Evolutionary conservation across 768 basidiomycete genomes (phyloP).

Genomic region (Amanita muscaria): DNA sequence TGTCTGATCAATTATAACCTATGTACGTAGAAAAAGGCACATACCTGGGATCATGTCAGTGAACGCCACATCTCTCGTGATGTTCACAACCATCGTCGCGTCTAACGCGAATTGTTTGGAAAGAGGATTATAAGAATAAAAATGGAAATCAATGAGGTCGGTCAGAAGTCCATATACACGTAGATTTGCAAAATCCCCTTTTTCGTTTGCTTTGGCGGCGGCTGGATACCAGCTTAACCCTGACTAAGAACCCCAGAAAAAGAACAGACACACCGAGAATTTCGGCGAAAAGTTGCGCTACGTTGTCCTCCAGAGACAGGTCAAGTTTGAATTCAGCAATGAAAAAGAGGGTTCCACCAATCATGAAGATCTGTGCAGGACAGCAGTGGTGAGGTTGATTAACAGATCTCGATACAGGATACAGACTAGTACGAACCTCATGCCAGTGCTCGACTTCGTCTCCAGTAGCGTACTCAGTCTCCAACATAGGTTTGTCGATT

Average conservation of each 20-base stretch:
- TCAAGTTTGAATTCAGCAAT: conserved; percentile 11
- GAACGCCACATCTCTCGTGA: conserved; percentile 10
- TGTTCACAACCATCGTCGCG: conserved; percentile 13
- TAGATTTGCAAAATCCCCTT: conserved; percentile 10
- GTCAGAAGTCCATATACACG: conserved; percentile 18
- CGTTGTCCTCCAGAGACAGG: conserved; percentile 6
- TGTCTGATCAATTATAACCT: conserved; percentile 10
- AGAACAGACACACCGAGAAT: conserved; percentile 13
- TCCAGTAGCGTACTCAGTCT: conserved; percentile 8
- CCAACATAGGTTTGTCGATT: conserved; percentile 12
- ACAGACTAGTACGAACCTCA: conserved; percentile 12
- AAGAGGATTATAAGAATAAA: conserved; percentile 18
- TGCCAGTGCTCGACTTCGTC: no score
- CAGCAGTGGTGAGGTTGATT: conserved; percentile 8
- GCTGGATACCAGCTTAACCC: conserved; percentile 11
- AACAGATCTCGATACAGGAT: conserved; percentile 6
- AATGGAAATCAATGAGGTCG: conserved; percentile 14
- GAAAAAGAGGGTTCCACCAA: conserved; percentile 13
- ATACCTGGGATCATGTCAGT: conserved; percentile 16
- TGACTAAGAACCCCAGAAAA: conserved; percentile 8
- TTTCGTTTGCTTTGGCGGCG: conserved; percentile 13
- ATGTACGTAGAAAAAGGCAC: conserved; percentile 8
- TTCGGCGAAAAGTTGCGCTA: conserved; percentile 15
- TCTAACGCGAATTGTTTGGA: conserved; percentile 14
- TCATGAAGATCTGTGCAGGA: conserved; percentile 14